Percentiles rank a stretch among this genome's conserved stretches.
These are phyloP conservation scores for Aquilaria malaccensis DNA, from an alignment of 345 rosid species.

Conservation along the genomic window DNA sequence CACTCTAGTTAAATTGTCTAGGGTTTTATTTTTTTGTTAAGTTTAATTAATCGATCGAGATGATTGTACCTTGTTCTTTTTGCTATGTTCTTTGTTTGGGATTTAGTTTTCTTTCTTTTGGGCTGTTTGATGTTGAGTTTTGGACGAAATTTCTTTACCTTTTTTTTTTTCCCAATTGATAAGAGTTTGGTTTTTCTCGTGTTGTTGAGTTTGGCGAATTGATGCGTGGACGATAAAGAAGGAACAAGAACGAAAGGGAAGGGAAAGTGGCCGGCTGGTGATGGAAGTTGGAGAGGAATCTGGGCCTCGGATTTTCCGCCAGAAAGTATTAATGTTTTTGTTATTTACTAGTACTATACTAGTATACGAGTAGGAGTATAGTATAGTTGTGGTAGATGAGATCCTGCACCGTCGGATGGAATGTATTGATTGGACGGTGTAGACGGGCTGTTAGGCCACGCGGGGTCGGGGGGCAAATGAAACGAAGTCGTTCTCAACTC, in stretches of 20 bases:
- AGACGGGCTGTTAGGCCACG: no score
- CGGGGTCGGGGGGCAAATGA: no score
- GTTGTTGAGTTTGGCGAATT: neutral
- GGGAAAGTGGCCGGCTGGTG: neutral
- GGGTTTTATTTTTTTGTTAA: neutral
- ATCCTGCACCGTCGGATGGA: no score
- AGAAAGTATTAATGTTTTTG: no score
- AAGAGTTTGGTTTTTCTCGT: neutral
- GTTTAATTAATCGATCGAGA: neutral
- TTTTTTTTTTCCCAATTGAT: neutral
- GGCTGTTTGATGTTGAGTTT: slow-evolving; percentile 1
- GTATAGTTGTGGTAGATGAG: no score
- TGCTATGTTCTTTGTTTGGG: neutral
- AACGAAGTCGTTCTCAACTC: no score
- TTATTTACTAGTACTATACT: no score
- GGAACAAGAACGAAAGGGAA: neutral
- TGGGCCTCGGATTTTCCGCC: no score
- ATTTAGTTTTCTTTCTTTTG: slow-evolving; percentile 12
- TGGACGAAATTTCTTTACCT: neutral
- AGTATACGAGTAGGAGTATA: no score
- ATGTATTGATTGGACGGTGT: no score
- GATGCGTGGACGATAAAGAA: neutral
- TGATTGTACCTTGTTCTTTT: slow-evolving; percentile 8
- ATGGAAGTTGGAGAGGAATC: neutral
- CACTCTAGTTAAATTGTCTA: neutral